Base-by-base conservation (phyloP, 2,329 filamentous ascomycete species). In the Samsoniella hepiali region DNA sequence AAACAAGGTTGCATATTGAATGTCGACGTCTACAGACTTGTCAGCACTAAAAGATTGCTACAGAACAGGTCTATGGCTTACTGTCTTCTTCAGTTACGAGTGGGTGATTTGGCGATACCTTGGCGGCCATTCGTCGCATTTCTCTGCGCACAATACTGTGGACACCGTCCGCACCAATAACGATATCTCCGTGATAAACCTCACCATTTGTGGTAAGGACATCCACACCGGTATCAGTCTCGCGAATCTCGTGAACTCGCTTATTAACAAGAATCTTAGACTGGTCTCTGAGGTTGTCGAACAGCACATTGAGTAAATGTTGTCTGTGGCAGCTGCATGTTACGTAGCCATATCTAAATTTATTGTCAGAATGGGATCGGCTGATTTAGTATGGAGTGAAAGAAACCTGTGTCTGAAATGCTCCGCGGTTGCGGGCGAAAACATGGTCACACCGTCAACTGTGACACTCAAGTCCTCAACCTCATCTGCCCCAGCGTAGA, bases 91-190 rank as follows among this genome's bases (percentile, higher is more conserved):
- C 68, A 0, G 58, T 62, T 0, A 51, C 54, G 0, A 65, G 45
- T 22, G 71, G 69, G 34, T 67, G 68, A 3, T 69, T 70, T 5
- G 70, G 69, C 17, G 68, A 65, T 3, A 67, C 62, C n/a, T 65
- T 65, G 31, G 70, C 55, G 8, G 64, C 70, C 4, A 70, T 63
- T 1, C 69, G 66, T 47, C 64, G 64, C 69, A 71, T 71, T 42
- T 75, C 70, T 6, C 66, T 60, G 13, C 78, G 69, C 3, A 74
- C 67, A 2, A 67, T 64, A 67, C 77, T 79, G 63, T 77, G 72
- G n/a, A 79, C 71, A 17, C 78, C 77, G 55, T 79, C 77, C 6
- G 74, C 72, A 10, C 77, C 76, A 5, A 78, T 68, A 5, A 79
- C 68, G 0, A 79, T 65, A 50, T 73, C 69, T 0, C 73, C 76